phyloP scores from a whole-genome alignment of 2,329 filamentous ascomycete species.

The Arachnopeziza araneosa region DNA sequence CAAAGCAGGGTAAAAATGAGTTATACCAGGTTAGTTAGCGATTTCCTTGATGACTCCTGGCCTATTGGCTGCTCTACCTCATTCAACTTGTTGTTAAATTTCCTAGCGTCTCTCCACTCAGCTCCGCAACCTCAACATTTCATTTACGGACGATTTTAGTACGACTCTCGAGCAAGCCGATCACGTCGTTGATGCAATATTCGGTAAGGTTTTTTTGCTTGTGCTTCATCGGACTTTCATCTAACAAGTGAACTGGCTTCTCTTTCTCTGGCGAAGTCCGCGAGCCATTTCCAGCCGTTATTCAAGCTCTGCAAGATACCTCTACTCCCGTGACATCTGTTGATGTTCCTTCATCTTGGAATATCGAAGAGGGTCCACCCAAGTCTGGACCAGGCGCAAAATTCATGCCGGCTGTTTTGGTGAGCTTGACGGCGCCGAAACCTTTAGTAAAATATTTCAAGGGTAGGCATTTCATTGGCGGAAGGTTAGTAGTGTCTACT shows the following conservation, averaged over 20 bases:
- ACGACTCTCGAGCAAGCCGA: conserved; percentile 62
- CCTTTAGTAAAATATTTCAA: conserved; percentile 78
- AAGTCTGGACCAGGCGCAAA: conserved; percentile 67
- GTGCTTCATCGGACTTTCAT: background rate
- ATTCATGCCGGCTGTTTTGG: conserved; percentile 74
- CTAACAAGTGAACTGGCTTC: conserved; percentile 54
- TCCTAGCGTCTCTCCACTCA: conserved; percentile 73
- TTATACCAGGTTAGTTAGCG: conserved; percentile 63
- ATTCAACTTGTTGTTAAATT: background rate
- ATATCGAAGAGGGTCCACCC: conserved; percentile 82
- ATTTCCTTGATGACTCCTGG: background rate
- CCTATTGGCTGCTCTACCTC: background rate
- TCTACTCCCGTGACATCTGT: conserved; percentile 77
- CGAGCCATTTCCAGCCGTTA: conserved; percentile 83
- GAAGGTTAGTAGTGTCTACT: conserved; percentile 47
- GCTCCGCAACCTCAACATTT: conserved; percentile 73
- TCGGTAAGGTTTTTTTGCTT: conserved; percentile 49
- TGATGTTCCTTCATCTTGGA: conserved; percentile 91
- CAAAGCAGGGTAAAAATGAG: conserved; percentile 85
- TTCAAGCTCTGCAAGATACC: conserved; percentile 68
- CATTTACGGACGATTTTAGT: conserved; percentile 77
- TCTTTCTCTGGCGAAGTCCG: conserved; percentile 87
- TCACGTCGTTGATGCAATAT: conserved; percentile 87
- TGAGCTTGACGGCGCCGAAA: conserved; percentile 92
- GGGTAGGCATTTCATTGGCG: conserved; percentile 88